phyloP scores from a whole-genome alignment of 176 grass and related monocot genomes.

The Cymbopogon citratus region DNA sequence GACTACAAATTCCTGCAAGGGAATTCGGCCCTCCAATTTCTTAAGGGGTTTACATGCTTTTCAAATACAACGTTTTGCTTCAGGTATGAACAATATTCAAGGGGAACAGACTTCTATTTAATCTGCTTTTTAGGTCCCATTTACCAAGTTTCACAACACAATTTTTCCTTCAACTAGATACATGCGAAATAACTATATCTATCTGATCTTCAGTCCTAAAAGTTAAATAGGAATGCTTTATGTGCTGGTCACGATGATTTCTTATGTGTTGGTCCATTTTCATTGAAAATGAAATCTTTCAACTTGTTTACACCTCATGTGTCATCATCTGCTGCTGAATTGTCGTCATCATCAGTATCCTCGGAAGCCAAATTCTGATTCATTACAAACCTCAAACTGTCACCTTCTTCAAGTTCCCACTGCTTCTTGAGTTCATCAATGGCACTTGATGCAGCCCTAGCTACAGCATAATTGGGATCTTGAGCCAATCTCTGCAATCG shows the following conservation, averaged over 20 bases:
- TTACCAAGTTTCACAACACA: not conserved
- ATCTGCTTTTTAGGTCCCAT: not conserved
- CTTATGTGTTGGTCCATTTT: not conserved
- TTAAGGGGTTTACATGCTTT: not conserved
- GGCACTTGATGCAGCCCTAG: slow-evolving; percentile 66
- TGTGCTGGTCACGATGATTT: not conserved
- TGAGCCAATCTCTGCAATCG: slow-evolving; percentile 69
- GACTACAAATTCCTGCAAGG: not conserved
- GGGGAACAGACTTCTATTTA: not conserved
- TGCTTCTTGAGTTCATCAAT: slow-evolving; percentile 84
- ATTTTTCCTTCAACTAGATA: not conserved
- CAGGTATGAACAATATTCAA: not conserved
- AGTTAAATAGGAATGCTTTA: not conserved
- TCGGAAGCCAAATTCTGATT: slow-evolving; percentile 36
- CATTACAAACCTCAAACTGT: slow-evolving; percentile 79
- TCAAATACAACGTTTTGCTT: not conserved
- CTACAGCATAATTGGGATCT: slow-evolving; percentile 78
- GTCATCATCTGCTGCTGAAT: slow-evolving; percentile 20
- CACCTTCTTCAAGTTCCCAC: slow-evolving; percentile 97
- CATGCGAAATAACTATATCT: not conserved
- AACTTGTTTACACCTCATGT: slow-evolving; percentile 6
- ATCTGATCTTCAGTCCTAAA: not conserved
- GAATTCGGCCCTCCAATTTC: not conserved
- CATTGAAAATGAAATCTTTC: not conserved
- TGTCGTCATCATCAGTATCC: slow-evolving; percentile 12